phyloP scores from a whole-genome alignment of 495 filamentous ascomycete species.

The Xylaria grammica region DNA sequence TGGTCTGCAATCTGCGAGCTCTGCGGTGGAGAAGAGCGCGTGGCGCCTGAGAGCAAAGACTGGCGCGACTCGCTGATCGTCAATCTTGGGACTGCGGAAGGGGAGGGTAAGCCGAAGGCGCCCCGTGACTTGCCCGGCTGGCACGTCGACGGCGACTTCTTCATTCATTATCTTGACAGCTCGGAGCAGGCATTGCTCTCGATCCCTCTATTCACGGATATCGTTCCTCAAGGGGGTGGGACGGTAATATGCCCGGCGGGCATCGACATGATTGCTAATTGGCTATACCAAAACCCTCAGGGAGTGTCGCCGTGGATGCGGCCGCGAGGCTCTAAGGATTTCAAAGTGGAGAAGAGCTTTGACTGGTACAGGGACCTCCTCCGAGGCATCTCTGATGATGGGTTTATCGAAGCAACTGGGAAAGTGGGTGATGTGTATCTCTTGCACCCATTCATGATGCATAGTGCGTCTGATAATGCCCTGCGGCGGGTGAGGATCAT shows the following conservation, averaged over 20 bases:
- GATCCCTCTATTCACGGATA: conserved; percentile 72
- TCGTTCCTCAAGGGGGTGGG: conserved; percentile 65
- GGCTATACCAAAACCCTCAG: conserved; percentile 69
- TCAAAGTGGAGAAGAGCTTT: conserved; percentile 47
- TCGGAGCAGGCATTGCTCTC: conserved; percentile 74
- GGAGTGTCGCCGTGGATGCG: conserved; percentile 72
- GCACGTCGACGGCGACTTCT: conserved; percentile 82
- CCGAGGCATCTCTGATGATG: conserved; percentile 44
- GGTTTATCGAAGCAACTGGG: conserved; percentile 71
- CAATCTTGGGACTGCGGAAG: conserved; percentile 67
- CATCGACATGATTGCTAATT: conserved; percentile 60
- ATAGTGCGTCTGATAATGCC: conserved; percentile 67
- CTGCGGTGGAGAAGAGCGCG: conserved; percentile 67
- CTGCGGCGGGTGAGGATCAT: conserved; percentile 66
- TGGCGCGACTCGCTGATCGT: conserved; percentile 78
- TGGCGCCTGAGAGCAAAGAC: conserved; percentile 51
- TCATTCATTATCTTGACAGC: conserved; percentile 75
- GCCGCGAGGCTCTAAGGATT: conserved; percentile 51
- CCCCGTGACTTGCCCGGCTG: conserved; percentile 62
- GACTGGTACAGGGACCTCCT: conserved; percentile 62
- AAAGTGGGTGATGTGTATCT: conserved; percentile 70
- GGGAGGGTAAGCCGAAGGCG: conserved; percentile 53
- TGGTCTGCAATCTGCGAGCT: conserved; percentile 75
- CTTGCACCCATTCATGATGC: conserved; percentile 76
- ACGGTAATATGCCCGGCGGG: conserved; percentile 68